Percentiles rank a stretch among this genome's conserved stretches.
Conservation (phyloP, 441 rosid species). For the Brassica balearica region DNA sequence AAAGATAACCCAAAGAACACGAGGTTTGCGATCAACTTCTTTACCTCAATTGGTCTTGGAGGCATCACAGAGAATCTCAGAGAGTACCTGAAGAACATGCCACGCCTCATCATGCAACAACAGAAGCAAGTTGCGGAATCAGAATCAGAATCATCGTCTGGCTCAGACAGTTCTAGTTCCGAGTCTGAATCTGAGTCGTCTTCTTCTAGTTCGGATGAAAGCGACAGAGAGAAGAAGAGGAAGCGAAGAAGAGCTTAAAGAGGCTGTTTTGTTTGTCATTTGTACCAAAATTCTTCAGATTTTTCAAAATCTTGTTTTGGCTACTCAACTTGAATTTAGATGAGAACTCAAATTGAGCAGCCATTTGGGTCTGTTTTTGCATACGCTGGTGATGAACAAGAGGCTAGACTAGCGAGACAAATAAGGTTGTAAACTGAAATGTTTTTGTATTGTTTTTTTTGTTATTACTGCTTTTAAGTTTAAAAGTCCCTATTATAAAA, state of each 20-base stretch:
- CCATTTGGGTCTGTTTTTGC: not conserved
- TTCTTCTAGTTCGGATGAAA: constrained; percentile 51
- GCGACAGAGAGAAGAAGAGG: constrained; percentile 48
- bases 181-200: constrained; percentile 43
- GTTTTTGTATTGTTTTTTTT: not conserved
- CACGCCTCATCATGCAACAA: constrained; percentile 90
- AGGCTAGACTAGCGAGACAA: not conserved
- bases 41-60: constrained; percentile 95
- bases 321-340: constrained; percentile 5
- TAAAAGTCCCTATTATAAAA: not conserved
- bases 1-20: constrained; percentile 92
- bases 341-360: not conserved
- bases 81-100: constrained; percentile 93
- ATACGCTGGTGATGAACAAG: constrained; percentile 18
- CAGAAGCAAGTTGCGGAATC: constrained; percentile 57
- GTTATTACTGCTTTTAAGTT: not conserved
- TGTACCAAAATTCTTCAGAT: constrained; percentile 5
- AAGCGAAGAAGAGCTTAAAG: constrained; percentile 49
- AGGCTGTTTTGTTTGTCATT: constrained; percentile 4
- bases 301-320: not conserved
- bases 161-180: constrained; percentile 49
- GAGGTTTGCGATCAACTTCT: constrained; percentile 82
- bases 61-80: constrained; percentile 90
- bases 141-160: constrained; percentile 48
- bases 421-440: not conserved